Evolutionary conservation across 768 basidiomycete genomes (phyloP).

Genomic region (Kwoniella shandongensis): DNA sequence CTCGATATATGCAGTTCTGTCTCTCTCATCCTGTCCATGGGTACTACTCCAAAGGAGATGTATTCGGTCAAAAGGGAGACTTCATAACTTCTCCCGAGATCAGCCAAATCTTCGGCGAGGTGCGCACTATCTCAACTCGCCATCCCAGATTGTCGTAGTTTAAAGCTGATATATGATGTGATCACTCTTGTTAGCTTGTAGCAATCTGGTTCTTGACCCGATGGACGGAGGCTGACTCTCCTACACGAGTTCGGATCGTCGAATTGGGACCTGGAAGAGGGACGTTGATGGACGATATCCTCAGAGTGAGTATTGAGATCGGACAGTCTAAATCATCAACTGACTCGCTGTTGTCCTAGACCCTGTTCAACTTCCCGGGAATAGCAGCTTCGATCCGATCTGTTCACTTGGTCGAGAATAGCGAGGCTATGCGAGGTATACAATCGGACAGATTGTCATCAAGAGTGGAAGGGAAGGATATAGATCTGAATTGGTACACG

Average conservation of each 20-base stretch:
- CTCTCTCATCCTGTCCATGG: constrained; percentile 85
- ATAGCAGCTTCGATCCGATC: constrained; percentile 52
- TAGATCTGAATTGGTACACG: constrained; percentile 67
- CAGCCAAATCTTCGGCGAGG: constrained; percentile 94
- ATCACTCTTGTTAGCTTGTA: constrained; percentile 73
- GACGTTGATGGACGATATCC: constrained; percentile 83
- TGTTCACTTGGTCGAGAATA: constrained; percentile 81
- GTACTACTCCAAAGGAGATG: constrained; percentile 77
- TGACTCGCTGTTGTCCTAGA: constrained; percentile 32
- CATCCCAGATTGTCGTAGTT: neutral
- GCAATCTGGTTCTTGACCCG: constrained; percentile 81
- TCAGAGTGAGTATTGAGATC: constrained; percentile 78
- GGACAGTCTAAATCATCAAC: too few relatives aligned
- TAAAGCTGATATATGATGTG: neutral
- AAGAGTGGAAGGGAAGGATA: constrained; percentile 26
- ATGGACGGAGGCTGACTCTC: constrained; percentile 63
- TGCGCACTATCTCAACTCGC: constrained; percentile 56
- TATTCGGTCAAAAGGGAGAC: constrained; percentile 85
- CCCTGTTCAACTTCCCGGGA: constrained; percentile 38
- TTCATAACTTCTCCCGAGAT: constrained; percentile 98
- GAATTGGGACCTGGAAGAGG: constrained; percentile 94
- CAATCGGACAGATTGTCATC: constrained; percentile 62
- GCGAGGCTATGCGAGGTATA: constrained; percentile 63
- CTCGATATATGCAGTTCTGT: constrained; percentile 89
- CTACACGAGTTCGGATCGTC: constrained; percentile 65